A percentile compares a stretch with the other conserved stretches of the same genome.
These are phyloP conservation scores for Neofusicoccum ribis DNA, from an alignment of 2,329 filamentous ascomycete genomes.

Conservation along the genomic window DNA sequence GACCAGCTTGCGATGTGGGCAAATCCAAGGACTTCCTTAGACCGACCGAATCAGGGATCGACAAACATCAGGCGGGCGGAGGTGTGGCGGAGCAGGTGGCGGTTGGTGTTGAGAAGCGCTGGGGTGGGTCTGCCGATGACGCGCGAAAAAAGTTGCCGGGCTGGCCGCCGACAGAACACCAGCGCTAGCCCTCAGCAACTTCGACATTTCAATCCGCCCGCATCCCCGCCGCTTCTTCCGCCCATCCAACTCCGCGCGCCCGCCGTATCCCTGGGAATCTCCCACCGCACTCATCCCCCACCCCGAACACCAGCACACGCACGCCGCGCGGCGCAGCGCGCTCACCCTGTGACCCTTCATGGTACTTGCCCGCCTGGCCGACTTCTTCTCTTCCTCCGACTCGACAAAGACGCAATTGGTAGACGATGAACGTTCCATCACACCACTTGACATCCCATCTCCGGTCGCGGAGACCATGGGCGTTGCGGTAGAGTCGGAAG, in stretches of 20 bases:
- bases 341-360: constrained; percentile 36
- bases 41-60: not conserved
- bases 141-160: constrained; percentile 17
- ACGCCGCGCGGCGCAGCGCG: constrained; percentile 14
- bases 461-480: constrained; percentile 23
- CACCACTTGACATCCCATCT: constrained; percentile 27
- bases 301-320: not conserved
- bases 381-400: constrained; percentile 44
- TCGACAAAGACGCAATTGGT: constrained; percentile 34
- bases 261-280: not conserved
- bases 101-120: not conserved
- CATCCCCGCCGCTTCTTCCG: not conserved
- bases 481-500: constrained; percentile 25
- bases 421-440: constrained; percentile 38
- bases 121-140: constrained; percentile 7
- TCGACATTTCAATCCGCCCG: constrained; percentile 9
- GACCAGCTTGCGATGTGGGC: too few species aligned
- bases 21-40: too few species aligned
- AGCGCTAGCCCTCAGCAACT: not conserved
- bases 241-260: constrained; percentile 2
- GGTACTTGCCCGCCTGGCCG: constrained; percentile 52
- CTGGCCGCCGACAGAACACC: constrained; percentile 8
- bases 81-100: not conserved
- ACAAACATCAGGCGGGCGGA: not conserved
- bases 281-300: not conserved